A percentile compares a stretch with the other conserved stretches of the same genome.
Conservation (phyloP, 2,329 filamentous ascomycete species). For the Pseudogymnoascus sp. region DNA sequence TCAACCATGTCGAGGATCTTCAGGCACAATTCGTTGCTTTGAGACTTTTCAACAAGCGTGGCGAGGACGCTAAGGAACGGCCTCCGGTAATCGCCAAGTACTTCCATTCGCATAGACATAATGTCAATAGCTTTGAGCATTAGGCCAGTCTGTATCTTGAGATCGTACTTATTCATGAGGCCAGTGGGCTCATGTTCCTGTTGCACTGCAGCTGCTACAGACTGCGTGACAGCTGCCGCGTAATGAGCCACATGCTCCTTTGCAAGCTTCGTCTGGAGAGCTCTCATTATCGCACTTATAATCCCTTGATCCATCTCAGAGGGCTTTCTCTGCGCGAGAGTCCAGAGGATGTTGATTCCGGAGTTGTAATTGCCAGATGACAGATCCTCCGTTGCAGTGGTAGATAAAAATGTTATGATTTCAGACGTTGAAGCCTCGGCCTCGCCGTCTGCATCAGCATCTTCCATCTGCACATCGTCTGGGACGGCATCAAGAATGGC, state of each 20-base stretch:
- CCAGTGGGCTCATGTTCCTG: conserved; percentile 43
- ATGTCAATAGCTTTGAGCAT: conserved; percentile 96
- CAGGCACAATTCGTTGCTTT: conserved; percentile 76
- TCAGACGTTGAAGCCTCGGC: conserved; percentile 76
- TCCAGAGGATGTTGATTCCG: conserved; percentile 90
- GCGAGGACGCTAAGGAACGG: conserved; percentile 94
- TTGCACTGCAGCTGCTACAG: conserved; percentile 28
- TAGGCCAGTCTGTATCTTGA: conserved; percentile 80
- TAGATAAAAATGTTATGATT: conserved; percentile 75
- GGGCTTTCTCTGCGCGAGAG: conserved; percentile 74
- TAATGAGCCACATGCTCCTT: conserved; percentile 85
- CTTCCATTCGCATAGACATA: conserved; percentile 84
- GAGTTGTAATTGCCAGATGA: conserved; percentile 74
- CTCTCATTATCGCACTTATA: conserved; percentile 72
- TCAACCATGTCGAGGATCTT: conserved; percentile 94
- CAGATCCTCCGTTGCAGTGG: conserved; percentile 81
- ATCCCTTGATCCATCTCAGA: conserved; percentile 88
- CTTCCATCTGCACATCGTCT: conserved; percentile 64
- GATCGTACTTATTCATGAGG: conserved; percentile 65
- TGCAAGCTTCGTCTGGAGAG: conserved; percentile 81
- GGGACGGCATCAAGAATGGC: conserved; percentile 85
- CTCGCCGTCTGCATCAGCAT: conserved; percentile 76
- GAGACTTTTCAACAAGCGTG: conserved; percentile 89
- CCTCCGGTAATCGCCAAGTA: conserved; percentile 79
- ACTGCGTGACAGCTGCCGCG: conserved; percentile 47